These are phyloP conservation scores for Hamamelis virginiana DNA, from an alignment of 164 flowering plant genomes.

Conservation along the genomic window DNA sequence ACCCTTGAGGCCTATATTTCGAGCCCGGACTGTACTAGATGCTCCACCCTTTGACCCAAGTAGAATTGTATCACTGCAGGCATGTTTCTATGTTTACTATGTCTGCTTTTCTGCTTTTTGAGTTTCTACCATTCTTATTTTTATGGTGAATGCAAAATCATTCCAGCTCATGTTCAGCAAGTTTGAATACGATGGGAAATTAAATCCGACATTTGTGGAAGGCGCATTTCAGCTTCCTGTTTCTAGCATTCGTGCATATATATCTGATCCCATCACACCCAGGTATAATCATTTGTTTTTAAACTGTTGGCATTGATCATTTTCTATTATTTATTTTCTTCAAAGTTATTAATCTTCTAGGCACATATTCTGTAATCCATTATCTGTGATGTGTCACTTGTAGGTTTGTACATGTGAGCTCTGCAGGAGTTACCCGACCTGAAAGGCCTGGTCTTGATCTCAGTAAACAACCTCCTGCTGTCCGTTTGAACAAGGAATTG, in stretches of 20 bases:
- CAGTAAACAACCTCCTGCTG: conserved; percentile 98
- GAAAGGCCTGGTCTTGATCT: conserved; percentile 94
- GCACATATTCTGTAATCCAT: background rate
- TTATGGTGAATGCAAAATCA: conserved; percentile 1
- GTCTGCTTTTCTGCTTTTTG: background rate
- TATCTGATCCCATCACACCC: conserved; percentile 80
- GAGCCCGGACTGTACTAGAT: conserved; percentile 77
- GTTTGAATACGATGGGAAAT: conserved; percentile 93
- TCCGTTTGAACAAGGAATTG: conserved; percentile 92
- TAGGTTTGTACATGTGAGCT: conserved; percentile 93
- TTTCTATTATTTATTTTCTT: conserved; percentile 3
- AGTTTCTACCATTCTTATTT: conserved; percentile 5
- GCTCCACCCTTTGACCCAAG: conserved; percentile 83
- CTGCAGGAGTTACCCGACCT: conserved; percentile 98
- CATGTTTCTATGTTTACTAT: conserved; percentile 14
- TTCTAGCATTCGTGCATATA: conserved; percentile 66
- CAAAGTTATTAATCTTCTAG: background rate
- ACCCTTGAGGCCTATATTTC: conserved; percentile 84
- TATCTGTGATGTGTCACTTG: conserved; percentile 17
- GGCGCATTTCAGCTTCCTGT: conserved; percentile 91
- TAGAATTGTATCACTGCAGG: conserved; percentile 79
- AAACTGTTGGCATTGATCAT: background rate
- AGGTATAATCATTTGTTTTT: conserved; percentile 41
- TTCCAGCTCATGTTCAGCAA: conserved; percentile 98
- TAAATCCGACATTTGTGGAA: conserved; percentile 87